A percentile compares a stretch with the other conserved stretches of the same genome.
These are phyloP conservation scores for Metschnikowia anglica DNA, from an alignment of 805 yeast genomes.

Conservation along the genomic window DNA sequence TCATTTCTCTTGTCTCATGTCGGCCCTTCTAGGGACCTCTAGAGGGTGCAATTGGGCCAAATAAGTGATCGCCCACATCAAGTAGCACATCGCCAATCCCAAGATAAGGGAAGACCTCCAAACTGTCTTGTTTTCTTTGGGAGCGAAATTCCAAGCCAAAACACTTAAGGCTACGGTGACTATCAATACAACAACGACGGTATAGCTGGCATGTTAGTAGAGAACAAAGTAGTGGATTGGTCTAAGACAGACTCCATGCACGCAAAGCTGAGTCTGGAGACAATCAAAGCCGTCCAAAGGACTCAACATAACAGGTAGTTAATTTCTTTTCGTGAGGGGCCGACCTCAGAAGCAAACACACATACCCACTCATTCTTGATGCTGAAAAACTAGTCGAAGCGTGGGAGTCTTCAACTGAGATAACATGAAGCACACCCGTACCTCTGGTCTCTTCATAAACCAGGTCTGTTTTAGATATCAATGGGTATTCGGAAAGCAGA, in stretches of 20 bases:
- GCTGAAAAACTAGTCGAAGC: not conserved
- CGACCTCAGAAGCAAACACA: not conserved
- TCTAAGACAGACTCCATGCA: too few relatives aligned
- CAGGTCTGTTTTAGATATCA: not conserved
- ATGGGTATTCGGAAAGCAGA: not conserved
- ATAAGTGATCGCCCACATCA: constrained; percentile 94
- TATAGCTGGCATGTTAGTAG: constrained; percentile 47
- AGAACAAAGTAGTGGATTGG: too few relatives aligned
- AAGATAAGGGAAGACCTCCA: constrained; percentile 53
- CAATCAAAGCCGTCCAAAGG: too few relatives aligned
- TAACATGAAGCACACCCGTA: constrained; percentile 12
- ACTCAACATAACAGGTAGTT: too few relatives aligned
- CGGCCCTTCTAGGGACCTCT: constrained; percentile 87
- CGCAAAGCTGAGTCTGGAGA: too few relatives aligned
- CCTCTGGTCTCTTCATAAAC: constrained; percentile 1
- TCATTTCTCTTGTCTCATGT: constrained; percentile 71
- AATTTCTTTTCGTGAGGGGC: too few relatives aligned
- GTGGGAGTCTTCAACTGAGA: constrained; percentile 5
- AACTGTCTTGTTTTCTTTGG: constrained; percentile 62
- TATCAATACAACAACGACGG: constrained; percentile 64
- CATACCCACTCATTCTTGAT: constrained; percentile 23
- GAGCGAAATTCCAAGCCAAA: constrained; percentile 83
- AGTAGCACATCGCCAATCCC: constrained; percentile 71
- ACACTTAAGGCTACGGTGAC: constrained; percentile 57
- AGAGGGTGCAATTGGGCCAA: constrained; percentile 85